phyloP scores from a whole-genome alignment of 331 rosid species.

The Quercus tomentella region DNA sequence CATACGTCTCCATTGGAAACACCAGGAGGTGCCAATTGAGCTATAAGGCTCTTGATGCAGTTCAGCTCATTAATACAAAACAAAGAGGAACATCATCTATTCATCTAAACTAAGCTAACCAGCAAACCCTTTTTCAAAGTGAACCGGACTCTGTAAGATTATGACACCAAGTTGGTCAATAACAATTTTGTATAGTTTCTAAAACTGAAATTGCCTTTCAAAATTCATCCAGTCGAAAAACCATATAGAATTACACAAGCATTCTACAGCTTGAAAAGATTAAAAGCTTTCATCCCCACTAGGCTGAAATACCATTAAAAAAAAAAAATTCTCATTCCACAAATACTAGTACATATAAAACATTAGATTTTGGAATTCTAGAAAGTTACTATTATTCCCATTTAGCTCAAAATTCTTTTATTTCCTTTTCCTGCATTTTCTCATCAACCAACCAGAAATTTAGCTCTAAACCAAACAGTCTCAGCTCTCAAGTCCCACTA shows the following conservation, averaged over 20 bases:
- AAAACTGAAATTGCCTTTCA: neutral
- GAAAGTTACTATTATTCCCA: too few species aligned
- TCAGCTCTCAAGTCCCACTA: neutral
- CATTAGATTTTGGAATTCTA: too few species aligned
- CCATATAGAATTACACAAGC: neutral
- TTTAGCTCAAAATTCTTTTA: neutral
- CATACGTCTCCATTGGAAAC: too few species aligned
- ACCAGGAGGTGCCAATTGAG: too few species aligned
- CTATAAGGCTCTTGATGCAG: too few species aligned
- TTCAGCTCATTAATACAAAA: neutral
- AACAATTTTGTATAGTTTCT: neutral
- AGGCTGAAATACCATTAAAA: neutral
- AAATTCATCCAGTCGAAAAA: neutral
- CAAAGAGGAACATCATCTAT: neutral
- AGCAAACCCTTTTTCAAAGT: neutral
- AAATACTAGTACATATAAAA: too few species aligned
- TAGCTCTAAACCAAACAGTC: neutral
- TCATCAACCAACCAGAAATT: neutral
- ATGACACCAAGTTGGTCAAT: neutral
- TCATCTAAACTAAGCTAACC: neutral
- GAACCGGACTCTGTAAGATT: neutral
- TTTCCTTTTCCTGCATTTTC: neutral
- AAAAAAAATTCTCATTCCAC: too few species aligned
- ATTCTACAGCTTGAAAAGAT: neutral
- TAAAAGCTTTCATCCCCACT: neutral